phyloP scores from a whole-genome alignment of 768 basidiomycete species.

The Auriscalpium vulgare region DNA sequence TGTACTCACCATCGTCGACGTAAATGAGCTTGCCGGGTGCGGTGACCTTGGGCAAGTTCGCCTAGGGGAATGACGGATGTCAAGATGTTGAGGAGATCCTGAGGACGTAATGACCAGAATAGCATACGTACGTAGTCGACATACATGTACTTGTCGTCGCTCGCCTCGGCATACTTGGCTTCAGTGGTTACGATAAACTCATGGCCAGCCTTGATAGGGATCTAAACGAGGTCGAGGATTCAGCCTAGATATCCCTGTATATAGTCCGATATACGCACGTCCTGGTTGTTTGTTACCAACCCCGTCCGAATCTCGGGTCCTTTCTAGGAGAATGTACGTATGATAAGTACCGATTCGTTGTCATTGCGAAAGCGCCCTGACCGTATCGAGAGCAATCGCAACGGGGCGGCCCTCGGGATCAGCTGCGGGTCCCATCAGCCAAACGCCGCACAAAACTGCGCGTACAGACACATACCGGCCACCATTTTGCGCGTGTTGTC shows the following conservation, averaged over 20 bases:
- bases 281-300: conserved; percentile 75
- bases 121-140: conserved; percentile 79
- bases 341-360: background rate
- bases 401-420: conserved; percentile 80
- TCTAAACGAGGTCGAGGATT: conserved; percentile 31
- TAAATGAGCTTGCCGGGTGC: conserved; percentile 96
- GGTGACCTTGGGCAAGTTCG: conserved; percentile 92
- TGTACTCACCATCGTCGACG: conserved; percentile 78
- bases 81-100: background rate
- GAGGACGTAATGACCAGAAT: background rate
- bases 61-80: conserved; percentile 31
- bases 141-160: conserved; percentile 81
- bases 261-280: conserved; percentile 46
- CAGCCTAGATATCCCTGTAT: conserved; percentile 2
- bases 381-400: conserved; percentile 96
- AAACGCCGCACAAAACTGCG: background rate
- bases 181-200: conserved; percentile 91
- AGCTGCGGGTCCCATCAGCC: conserved; percentile 29
- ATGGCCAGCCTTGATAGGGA: conserved; percentile 82
- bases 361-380: conserved; percentile 29
- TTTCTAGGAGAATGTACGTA: conserved; percentile 50
- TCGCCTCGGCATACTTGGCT: conserved; percentile 63
- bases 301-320: conserved; percentile 99
- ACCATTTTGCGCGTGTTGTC: conserved; percentile 92
- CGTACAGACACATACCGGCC: conserved; percentile 42